Percentiles rank a stretch among this genome's conserved stretches.
Conservation (phyloP, 2,329 filamentous ascomycete genomes). For the Penicillium sp. region DNA sequence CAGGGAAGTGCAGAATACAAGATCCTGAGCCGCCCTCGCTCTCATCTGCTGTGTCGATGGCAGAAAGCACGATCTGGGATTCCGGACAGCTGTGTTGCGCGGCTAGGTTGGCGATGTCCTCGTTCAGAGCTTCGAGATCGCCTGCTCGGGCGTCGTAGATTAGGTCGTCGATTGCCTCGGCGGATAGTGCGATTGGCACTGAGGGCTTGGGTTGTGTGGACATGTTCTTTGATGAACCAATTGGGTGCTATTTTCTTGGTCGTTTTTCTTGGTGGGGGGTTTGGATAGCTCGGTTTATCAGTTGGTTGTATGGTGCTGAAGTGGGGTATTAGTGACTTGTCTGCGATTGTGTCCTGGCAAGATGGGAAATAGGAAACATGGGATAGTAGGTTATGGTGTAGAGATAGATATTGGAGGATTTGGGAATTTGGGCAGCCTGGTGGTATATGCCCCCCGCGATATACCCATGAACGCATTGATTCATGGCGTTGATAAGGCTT, state of each 20-base stretch:
- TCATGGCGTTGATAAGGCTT: slow-evolving; percentile 13
- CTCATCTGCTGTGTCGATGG: slow-evolving; percentile 70
- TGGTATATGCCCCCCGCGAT: slow-evolving; percentile 1
- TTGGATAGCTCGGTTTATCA: slow-evolving; percentile 9
- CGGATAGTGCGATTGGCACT: slow-evolving; percentile 50
- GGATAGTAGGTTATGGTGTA: too few species aligned
- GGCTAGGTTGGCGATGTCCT: slow-evolving; percentile 57
- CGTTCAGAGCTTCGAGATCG: slow-evolving; percentile 65
- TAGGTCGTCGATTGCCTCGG: slow-evolving; percentile 86
- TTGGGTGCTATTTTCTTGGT: slow-evolving; percentile 6
- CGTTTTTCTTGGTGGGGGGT: slow-evolving; percentile 4
- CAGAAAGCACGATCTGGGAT: slow-evolving; percentile 64
- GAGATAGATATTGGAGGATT: not conserved
- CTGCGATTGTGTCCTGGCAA: not conserved
- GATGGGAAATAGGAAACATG: not conserved
- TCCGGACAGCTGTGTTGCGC: slow-evolving; percentile 57
- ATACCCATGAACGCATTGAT: slow-evolving; percentile 8
- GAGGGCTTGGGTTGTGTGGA: slow-evolving; percentile 19
- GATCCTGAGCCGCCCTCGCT: slow-evolving; percentile 57
- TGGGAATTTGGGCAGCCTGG: not conserved
- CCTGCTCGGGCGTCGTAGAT: slow-evolving; percentile 80
- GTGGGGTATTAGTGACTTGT: slow-evolving; percentile 1
- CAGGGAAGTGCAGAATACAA: slow-evolving; percentile 75
- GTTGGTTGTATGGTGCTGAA: slow-evolving; percentile 3
- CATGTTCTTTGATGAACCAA: slow-evolving; percentile 9